Base-by-base conservation (phyloP, 345 rosid species). In the Eucalyptus microcorys region DNA sequence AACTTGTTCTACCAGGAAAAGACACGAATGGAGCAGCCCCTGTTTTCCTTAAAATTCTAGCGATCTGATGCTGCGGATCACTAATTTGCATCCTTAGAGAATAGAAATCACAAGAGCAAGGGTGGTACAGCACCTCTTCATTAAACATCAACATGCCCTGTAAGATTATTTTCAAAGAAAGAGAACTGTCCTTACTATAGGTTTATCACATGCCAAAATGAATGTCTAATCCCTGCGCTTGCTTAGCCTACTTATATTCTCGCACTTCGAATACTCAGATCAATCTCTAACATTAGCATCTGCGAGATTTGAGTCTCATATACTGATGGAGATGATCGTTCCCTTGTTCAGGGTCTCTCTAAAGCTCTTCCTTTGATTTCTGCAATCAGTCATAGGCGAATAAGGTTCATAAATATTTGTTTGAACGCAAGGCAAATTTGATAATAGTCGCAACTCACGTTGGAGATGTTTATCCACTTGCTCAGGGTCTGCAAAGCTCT, bases 401-500 rank as follows among this genome's bases (percentile, higher is more conserved):
- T 76, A 76, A 40, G 47, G 47, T 42, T 76, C 27, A 76, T 3
- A 76, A 40, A 76, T 0, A 2, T 76, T 76, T 37, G 15, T 2
- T 40, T 1, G 5, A 76, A 40, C 0, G 2, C 3, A 3, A 76
- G 47, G 84, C 47, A 11, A 11, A 30, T 37, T 10, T 8, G 0
- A 76, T 40, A 40, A 19, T 40, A 6, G 47, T 37, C 4, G 22
- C n/a, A 52, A 87, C 93, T 93, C 90, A 90, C 95, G 85, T 95
- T 96, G 17, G 99, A 95, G 87, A 91, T 52, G 76, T 88, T 88
- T 76, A 96, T 95, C 99, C 96, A 97, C 24, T 91, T 91, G 90
- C 95, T 92, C 87, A 97, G 99, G 12, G 97, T 95, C 90, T 91
- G 88, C 30, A 93, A 89, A 92, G 98, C 97, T 91, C 92, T 95